Evolutionary conservation across 495 filamentous ascomycete species (phyloP).

Genomic region (Pseudomonodictys pantanalensis): DNA sequence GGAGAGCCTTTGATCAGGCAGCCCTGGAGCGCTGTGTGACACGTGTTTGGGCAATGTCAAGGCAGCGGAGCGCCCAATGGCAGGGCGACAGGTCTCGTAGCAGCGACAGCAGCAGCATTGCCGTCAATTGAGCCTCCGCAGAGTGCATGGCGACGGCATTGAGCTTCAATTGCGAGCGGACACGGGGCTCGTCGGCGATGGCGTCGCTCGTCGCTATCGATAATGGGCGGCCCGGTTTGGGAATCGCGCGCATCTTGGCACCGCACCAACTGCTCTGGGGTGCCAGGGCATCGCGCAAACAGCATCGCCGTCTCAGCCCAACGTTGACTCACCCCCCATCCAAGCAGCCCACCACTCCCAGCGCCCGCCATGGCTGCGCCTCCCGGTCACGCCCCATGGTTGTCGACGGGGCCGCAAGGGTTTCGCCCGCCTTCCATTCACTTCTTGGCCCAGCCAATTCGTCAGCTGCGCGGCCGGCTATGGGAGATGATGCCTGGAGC

Average conservation of each 20-base stretch:
- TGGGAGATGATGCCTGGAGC: constrained; percentile 32
- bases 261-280: too few relatives aligned
- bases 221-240: too few relatives aligned
- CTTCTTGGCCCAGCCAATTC: constrained; percentile 35
- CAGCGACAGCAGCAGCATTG: too few relatives aligned
- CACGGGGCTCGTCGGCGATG: neutral
- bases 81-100: constrained; percentile 9
- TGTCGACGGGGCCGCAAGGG: constrained; percentile 9
- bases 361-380: constrained; percentile 2
- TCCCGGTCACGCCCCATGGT: neutral
- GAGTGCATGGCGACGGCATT: too few relatives aligned
- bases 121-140: too few relatives aligned
- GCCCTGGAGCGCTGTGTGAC: constrained; percentile 7
- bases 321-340: constrained; percentile 1
- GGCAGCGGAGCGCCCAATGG: constrained; percentile 11
- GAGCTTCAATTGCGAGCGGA: constrained; percentile 1
- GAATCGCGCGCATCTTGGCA: too few relatives aligned
- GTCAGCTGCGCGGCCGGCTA: too few relatives aligned
- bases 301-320: too few relatives aligned
- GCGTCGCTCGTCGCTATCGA: too few relatives aligned
- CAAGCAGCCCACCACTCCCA: constrained; percentile 17
- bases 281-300: too few relatives aligned
- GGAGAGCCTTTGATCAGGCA: constrained; percentile 19
- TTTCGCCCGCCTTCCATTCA: constrained; percentile 28
- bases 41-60: constrained; percentile 18